A percentile compares a stretch with the other conserved stretches of the same genome.
Evolutionary conservation across 2,329 filamentous ascomycete genomes (phyloP).

Genomic region (Botrytis pseudocinerea): DNA sequence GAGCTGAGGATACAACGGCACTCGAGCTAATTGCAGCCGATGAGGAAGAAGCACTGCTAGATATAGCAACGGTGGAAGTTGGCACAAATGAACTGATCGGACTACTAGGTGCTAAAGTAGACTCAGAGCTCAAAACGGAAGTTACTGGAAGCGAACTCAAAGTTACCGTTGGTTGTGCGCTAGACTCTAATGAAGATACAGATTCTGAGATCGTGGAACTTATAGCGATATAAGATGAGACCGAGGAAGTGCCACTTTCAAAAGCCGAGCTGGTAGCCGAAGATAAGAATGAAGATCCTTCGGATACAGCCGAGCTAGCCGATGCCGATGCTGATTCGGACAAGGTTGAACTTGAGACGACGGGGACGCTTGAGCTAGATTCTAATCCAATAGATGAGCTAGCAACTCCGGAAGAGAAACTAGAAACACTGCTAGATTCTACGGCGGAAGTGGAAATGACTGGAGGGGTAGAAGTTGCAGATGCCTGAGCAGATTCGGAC

Average conservation of each 20-base stretch:
- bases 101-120: neutral
- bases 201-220: conserved; percentile 4
- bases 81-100: neutral
- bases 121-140: neutral
- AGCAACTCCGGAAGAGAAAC: neutral
- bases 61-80: neutral
- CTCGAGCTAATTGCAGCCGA: conserved; percentile 7
- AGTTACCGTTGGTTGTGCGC: neutral
- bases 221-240: neutral
- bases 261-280: neutral
- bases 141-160: neutral
- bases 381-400: neutral
- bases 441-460: neutral
- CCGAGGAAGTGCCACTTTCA: neutral
- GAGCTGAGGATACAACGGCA: neutral
- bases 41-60: neutral
- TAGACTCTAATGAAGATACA: neutral
- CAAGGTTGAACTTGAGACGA: neutral
- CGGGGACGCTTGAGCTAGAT: neutral
- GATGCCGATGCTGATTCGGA: neutral
- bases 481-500: neutral
- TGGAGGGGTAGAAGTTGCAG: neutral
- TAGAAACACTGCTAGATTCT: neutral
- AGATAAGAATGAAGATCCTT: neutral
- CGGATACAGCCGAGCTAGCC: neutral